Base-by-base conservation (phyloP, 2,329 filamentous ascomycete genomes). In the Phaeosphaeria sp. region DNA sequence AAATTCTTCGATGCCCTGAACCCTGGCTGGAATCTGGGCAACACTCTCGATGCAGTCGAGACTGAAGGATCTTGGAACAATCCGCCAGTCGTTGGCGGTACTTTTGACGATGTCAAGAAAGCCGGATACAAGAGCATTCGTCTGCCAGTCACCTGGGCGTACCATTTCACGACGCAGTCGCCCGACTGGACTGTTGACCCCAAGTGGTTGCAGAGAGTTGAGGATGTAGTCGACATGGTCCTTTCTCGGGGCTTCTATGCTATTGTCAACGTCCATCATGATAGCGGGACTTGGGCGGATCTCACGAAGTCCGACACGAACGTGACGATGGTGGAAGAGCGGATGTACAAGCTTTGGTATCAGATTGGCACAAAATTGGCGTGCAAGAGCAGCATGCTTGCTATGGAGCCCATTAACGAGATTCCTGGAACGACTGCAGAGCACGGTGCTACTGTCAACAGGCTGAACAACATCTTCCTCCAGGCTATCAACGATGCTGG, bases 401-500 rank as follows among this genome's bases (percentile, higher is more conserved):
- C 84, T 0, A 84, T 88, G 53, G 86, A 88, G 66, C 78, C 85
- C 0, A 84, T 88, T 65, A 88, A 88, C 58, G 85, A 88, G 64
- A 83, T 85, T 0, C 81, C 84, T 0, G 84, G 82, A 43, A 79
- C 80, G 0, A 85, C 81, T 0, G 78, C 80, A 3, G 80, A 77
- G 20, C 80, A 87, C 55, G 84, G 78, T 0, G 77, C 79, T 1
- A 76, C 83, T 43, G 66, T 85, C 36, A 87, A 87, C 67, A 81
- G 82, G 59, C 67, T 88, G 25, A 87, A 88, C 64, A 75, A 76
- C n/a, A 75, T 87, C 25, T 87, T 88, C 60, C 72, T 88, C 1
- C 69, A 83, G 50, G 82, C 83, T 2, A 80, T 88, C 42, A 80
- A 79, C 42, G 79, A 82, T 50, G 80, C 82, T 1, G 85, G 85